Conservation (phyloP, 768 basidiomycete species). For the Tremella yokohamensis region DNA sequence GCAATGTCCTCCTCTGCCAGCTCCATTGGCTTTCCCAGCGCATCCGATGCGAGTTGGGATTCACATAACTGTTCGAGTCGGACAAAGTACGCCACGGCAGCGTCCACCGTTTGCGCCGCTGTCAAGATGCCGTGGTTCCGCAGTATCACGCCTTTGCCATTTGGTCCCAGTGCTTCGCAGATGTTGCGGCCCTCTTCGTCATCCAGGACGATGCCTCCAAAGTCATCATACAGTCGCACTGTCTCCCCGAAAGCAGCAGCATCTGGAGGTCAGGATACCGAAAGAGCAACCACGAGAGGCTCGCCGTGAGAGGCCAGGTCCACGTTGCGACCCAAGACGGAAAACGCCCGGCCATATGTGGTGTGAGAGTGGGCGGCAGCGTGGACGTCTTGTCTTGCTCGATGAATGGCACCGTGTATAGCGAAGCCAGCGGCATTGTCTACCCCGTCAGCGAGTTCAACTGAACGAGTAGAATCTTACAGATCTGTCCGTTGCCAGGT, state of each 20-base stretch:
- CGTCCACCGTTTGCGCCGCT: conserved; percentile 18
- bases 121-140: conserved; percentile 33
- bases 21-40: neutral
- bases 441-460: conserved; percentile 23
- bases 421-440: conserved; percentile 54
- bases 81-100: conserved; percentile 12
- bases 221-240: conserved; percentile 53
- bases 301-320: conserved; percentile 8
- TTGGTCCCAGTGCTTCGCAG: conserved; percentile 41
- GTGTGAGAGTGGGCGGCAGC: conserved; percentile 58
- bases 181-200: conserved; percentile 56
- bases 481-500: conserved; percentile 29
- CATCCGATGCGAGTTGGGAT: conserved; percentile 6
- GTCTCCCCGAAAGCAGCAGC: conserved; percentile 18
- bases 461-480: conserved; percentile 1
- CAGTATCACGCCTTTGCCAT: conserved; percentile 23
- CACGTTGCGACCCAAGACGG: conserved; percentile 51
- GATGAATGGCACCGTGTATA: conserved; percentile 56
- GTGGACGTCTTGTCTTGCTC: conserved; percentile 56
- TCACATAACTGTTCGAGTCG: conserved; percentile 5
- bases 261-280: conserved; percentile 3
- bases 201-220: conserved; percentile 57
- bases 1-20: neutral
- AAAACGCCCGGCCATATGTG: conserved; percentile 57
- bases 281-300: no score